Evolutionary conservation across 768 basidiomycete genomes (phyloP).

Genomic region (Nidularia pulvinata): DNA sequence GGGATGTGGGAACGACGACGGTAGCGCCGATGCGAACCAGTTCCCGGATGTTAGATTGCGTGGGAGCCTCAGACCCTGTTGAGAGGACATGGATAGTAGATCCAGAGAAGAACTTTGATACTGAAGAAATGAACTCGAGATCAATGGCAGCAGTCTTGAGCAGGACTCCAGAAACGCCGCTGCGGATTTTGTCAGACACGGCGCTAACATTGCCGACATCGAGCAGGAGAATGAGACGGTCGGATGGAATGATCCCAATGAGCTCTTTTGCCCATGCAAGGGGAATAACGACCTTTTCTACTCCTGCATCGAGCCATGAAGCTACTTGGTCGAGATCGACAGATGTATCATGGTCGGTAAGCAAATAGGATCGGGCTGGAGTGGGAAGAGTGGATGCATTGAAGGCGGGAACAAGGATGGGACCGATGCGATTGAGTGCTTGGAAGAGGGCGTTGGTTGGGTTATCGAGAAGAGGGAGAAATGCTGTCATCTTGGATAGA

Average conservation of each 20-base stretch:
- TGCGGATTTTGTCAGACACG: constrained; percentile 73
- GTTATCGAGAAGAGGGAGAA: constrained; percentile 62
- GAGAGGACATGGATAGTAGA: constrained; percentile 65
- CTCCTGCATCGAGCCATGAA: constrained; percentile 74
- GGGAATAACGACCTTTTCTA: constrained; percentile 78
- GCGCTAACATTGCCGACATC: constrained; percentile 74
- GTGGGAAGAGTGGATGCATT: constrained; percentile 23
- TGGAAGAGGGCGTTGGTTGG: constrained; percentile 46
- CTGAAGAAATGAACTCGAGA: constrained; percentile 73
- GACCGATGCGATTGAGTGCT: constrained; percentile 74
- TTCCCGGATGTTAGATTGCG: constrained; percentile 58
- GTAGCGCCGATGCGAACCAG: constrained; percentile 59
- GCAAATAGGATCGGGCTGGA: constrained; percentile 44
- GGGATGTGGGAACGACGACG: constrained; percentile 70
- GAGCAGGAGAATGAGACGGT: constrained; percentile 75
- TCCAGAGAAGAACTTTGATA: constrained; percentile 72
- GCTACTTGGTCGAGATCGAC: constrained; percentile 55
- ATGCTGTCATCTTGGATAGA: constrained; percentile 36
- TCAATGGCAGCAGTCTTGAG: constrained; percentile 76
- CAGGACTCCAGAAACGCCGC: constrained; percentile 76
- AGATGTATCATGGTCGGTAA: constrained; percentile 49
- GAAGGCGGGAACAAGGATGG: constrained; percentile 57
- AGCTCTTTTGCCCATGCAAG: constrained; percentile 65
- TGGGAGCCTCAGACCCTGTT: constrained; percentile 45
- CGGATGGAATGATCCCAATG: constrained; percentile 64